phyloP scores from a whole-genome alignment of 208 protist species.

The Leishmania amazonensis region DNA sequence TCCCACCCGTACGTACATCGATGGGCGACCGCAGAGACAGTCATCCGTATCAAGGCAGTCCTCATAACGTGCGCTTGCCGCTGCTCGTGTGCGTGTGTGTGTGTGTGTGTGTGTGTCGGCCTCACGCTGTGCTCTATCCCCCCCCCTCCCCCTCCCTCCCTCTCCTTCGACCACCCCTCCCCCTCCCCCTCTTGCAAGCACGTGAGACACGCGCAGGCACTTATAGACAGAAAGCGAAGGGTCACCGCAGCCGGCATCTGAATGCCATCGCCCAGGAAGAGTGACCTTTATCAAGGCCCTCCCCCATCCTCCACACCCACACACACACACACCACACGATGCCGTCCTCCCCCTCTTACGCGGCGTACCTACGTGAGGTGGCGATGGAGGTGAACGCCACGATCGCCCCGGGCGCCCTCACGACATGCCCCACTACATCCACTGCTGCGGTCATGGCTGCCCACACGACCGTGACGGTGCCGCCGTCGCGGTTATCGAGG shows the following conservation, averaged over 20 bases:
- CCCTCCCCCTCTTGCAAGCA: neutral
- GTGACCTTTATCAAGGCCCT: neutral
- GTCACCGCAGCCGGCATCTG: neutral
- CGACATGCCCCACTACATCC: neutral
- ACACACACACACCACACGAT: neutral
- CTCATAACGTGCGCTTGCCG: neutral
- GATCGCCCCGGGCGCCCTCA: neutral
- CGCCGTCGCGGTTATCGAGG: neutral
- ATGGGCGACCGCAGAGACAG: neutral
- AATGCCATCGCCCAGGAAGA: neutral
- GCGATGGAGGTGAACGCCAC: slow-evolving; percentile 11
- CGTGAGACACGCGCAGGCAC: neutral
- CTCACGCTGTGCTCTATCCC: neutral
- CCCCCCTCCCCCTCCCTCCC: neutral
- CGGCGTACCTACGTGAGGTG: slow-evolving; percentile 32
- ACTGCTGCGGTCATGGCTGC: neutral
- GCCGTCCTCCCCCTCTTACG: slow-evolving; percentile 13
- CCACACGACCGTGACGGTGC: neutral
- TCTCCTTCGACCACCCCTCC: neutral
- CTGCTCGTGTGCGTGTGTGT: slow-evolving; percentile 1
- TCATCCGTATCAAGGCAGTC: neutral
- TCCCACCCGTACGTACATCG: neutral
- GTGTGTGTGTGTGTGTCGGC: neutral
- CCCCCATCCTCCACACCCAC: neutral
- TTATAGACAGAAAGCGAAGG: neutral